Base-by-base conservation (phyloP, 306 rosid species). In the Rubus idaeus region DNA sequence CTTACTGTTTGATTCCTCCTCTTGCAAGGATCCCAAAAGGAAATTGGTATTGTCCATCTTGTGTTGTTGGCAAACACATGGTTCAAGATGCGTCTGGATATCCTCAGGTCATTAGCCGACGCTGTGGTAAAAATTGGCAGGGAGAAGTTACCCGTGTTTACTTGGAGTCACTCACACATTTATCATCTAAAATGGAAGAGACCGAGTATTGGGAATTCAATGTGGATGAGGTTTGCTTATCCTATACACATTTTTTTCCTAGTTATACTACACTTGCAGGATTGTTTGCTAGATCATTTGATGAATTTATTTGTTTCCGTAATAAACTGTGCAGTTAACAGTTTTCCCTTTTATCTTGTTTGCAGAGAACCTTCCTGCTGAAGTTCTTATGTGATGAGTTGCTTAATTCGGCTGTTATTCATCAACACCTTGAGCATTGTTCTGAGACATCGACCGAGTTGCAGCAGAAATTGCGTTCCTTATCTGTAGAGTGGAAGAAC, bases 21-120 rank as follows among this genome's bases (percentile, higher is more conserved):
- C 99, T 96, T 81, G 97, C 90, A 74, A 89, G 98, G 89, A 96
- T 96, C 78, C 99, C 99, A 20, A 97, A 92, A 78, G 99, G 99
- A 81, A 96, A 96, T 78, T 96, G 99, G 99, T 96, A 96, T 78
- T 96, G 99, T 75, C 99, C 99, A 83, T 91, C 99, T 80, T 96
- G 99, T 85, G 84, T 85, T 78, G 80, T 85, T 80, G 85, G 90
- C 70, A 92, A 86, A 78, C 82, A 58, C 71, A 77, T 80, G 69
- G 83, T 78, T 86, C 91, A 87, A 79, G 85, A 86, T 89, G 86
- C 78, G 49, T 76, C 85, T n/a, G 81, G 81, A 44, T 76, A 50
- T 60, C 44, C 71, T 51, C 84, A 71, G 70, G 74, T 85, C 84
- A 61, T 78, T 71, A 75, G 87, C 60, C 90, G 81, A 73, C 82